Base-by-base conservation (phyloP, 345 rosid species). In the Linum usitatissimum region DNA sequence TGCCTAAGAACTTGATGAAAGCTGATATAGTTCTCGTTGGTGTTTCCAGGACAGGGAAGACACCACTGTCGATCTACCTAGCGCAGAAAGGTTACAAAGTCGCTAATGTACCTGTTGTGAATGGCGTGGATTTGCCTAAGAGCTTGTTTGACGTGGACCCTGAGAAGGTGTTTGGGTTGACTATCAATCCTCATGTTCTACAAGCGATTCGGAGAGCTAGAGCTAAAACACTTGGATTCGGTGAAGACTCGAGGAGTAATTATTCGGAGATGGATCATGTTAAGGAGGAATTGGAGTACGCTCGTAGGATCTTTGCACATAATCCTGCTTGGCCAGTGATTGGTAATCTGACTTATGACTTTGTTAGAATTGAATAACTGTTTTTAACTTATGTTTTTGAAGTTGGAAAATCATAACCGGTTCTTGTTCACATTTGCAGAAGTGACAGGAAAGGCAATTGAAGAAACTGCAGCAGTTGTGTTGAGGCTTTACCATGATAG, bases 61-160 rank as follows among this genome's bases (percentile, higher is more conserved):
- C 94, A 4, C 94, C 96, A 0, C 74, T 87, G 66, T 87, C 99
- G 0, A 83, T 86, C 61, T 87, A 87, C 70, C 67, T 92, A 51
- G 78, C 99, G 5, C 95, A 92, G 66, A 86, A 89, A 71, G 97
- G 95, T 55, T 87, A 85, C 57, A 81, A 87, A 75, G 96, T 89
- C 7, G 94, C 96, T 1, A 87, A 89, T 42, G 86, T 89, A 70
- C 97, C 94, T 12, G 76, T 89, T 64, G 91, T 87, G 12, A 89
- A 76, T 79, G 96, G 81, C 42, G 75, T 87, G 2, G 78, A 74
- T 34, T 68, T 84, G 77, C 99, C 96, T 10, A 83, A 66, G 68
- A 68, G 66, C 65, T 79, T 93, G 45, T 87, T 85, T 70, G 68
- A 81, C 64, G 79, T 83, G 6, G 93, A 92, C 39, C 82, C 84